A percentile compares a stretch with the other conserved stretches of the same genome.
Conservation (phyloP, 306 rosid species). For the Sophora flavescens region DNA sequence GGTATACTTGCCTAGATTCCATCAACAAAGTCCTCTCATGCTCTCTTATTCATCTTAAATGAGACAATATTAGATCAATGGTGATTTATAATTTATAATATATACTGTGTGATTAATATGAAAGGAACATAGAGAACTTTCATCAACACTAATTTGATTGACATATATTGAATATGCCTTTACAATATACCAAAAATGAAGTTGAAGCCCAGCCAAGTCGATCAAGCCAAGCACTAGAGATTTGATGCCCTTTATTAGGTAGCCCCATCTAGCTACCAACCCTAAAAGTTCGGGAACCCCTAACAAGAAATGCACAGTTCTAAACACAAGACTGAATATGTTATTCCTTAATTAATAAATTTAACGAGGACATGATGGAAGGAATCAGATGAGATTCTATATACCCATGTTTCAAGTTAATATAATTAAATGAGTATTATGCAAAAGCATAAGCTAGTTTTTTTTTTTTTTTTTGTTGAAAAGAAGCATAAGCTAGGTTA, state of each 20-base stretch:
- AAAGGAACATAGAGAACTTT: background rate
- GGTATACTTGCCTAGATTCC: too few species aligned
- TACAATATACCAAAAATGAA: background rate
- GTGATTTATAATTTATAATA: too few species aligned
- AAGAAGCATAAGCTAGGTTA: too few species aligned
- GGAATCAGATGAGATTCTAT: constrained; percentile 31
- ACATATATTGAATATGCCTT: background rate
- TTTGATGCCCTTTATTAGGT: background rate
- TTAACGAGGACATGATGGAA: constrained; percentile 1
- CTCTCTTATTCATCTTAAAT: too few species aligned
- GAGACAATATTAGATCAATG: too few species aligned
- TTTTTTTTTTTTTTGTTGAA: background rate
- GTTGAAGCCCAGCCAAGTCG: background rate
- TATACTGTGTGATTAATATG: background rate
- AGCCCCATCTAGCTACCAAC: constrained; percentile 25
- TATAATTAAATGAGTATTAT: background rate
- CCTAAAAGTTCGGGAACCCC: constrained; percentile 22
- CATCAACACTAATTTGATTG: too few species aligned
- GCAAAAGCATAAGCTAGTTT: constrained; percentile 36
- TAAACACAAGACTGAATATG: background rate
- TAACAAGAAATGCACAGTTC: background rate
- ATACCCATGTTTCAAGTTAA: background rate
- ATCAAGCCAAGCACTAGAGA: background rate
- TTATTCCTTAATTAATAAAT: constrained; percentile 1
- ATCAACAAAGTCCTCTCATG: too few species aligned